Conservation (phyloP, 106 monocot genomes). For the Agapanthus africanus region DNA sequence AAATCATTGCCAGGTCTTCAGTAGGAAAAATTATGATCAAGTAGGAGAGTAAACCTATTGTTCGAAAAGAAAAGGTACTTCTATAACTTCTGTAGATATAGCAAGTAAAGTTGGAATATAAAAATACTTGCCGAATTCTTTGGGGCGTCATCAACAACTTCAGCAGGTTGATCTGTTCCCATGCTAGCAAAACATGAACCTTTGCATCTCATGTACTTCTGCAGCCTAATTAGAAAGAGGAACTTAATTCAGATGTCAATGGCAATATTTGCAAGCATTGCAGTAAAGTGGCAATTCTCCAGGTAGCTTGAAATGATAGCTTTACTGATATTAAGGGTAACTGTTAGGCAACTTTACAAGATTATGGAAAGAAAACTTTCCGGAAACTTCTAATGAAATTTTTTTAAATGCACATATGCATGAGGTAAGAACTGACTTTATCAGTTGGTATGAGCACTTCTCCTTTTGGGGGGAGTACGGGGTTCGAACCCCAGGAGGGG, state of each 20-base stretch:
- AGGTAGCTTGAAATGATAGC: too few species aligned
- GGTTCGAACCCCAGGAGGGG: too few species aligned
- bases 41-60: background rate
- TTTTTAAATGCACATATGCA: background rate
- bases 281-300: background rate
- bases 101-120: background rate
- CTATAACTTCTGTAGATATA: background rate
- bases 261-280: background rate
- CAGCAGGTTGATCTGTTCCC: constrained; percentile 80
- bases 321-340: background rate
- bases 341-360: background rate
- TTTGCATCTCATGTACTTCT: constrained; percentile 90
- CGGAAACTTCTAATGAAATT: background rate
- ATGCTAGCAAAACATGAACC: constrained; percentile 64
- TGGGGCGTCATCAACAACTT: constrained; percentile 77
- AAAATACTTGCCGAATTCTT: constrained; percentile 37
- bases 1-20: background rate
- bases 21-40: background rate
- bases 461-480: too few species aligned
- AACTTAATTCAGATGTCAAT: background rate
- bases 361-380: background rate
- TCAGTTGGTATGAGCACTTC: too few species aligned
- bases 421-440: background rate
- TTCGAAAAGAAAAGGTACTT: background rate
- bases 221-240: constrained; percentile 37